Evolutionary conservation across 2,329 filamentous ascomycete genomes (phyloP), one percentile per base, ranked within the genome.

Genomic region (Capronia coronata): DNA sequence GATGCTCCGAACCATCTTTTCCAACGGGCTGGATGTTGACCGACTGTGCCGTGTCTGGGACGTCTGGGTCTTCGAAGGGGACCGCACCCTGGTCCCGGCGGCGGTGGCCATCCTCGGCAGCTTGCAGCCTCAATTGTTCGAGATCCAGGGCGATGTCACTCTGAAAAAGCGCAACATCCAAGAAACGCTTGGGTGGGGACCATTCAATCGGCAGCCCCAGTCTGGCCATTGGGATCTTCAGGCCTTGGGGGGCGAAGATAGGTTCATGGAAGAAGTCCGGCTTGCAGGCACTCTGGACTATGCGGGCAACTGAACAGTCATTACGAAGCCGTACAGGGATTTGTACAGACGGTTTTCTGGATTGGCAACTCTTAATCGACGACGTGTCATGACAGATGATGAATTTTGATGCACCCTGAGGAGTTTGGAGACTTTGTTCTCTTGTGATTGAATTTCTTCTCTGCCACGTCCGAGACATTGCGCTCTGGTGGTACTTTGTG

Each of bases 11-110:
- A 74, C 69, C 3, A 64, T 80, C 13, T 75, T 79, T 56, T 70
- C 69, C 13, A 73, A 74, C 44, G 70, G 74, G 1, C 67, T 79
- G 1, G 70, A 73, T 35, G 63, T 79, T 8, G 77, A 79, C 50
- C 69, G 74, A 27, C 69, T 76, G 9, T 74, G 73, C 41, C 68
- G 79, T 2, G 67, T 82, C 16, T 81, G 78, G 77, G 79, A 83
- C 59, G 74, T 80, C 44, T 80, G 76, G 64, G 73, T 76, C 1
- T 78, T 83, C 49, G 79, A 83, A 62, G 77, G 77, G 23, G 79
- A 83, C 53, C 66, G 69, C 18, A 67, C 71, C 38, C 63, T 73
- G 51, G 69, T 73, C 42, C 69, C 68, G 22, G 64, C 71, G 2
- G 71, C 69, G 2, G 68, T 73, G 29, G 71, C 70, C 2, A 55